These are phyloP conservation scores for Aspergillus caelatus DNA, from an alignment of 2,329 filamentous ascomycete species.

Conservation along the genomic window DNA sequence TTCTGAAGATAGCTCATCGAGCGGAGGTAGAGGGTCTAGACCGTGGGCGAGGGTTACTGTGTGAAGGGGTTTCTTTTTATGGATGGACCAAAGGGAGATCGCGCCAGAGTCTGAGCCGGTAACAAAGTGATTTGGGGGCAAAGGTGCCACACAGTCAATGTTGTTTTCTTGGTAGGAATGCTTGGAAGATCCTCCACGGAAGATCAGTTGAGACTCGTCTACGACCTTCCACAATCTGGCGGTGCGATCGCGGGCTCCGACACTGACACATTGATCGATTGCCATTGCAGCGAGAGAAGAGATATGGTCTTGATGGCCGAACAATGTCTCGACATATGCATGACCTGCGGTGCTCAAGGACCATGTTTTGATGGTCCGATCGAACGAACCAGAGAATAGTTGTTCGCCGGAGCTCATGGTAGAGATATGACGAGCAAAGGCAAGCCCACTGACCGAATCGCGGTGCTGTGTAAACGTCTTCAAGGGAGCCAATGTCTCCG, in stretches of 20 bases:
- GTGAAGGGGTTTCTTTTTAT: constrained; percentile 93
- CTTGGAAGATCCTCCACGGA: constrained; percentile 71
- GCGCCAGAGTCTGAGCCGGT: constrained; percentile 92
- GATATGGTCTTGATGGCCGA: constrained; percentile 92
- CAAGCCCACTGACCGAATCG: constrained; percentile 80
- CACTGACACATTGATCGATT: constrained; percentile 86
- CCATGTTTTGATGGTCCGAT: constrained; percentile 95
- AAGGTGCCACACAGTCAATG: constrained; percentile 87
- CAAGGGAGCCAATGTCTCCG: constrained; percentile 73
- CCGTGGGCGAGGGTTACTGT: constrained; percentile 82
- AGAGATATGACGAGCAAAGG: constrained; percentile 77
- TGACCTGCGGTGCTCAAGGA: constrained; percentile 75
- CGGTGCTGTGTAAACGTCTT: constrained; percentile 90
- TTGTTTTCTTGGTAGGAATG: constrained; percentile 70
- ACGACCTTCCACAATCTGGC: constrained; percentile 94
- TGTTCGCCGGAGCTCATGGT: constrained; percentile 67
- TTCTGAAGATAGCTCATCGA: constrained; percentile 74
- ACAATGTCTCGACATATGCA: constrained; percentile 92
- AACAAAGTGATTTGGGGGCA: constrained; percentile 88
- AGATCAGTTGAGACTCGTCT: constrained; percentile 93
- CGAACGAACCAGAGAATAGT: constrained; percentile 85
- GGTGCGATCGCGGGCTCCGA: constrained; percentile 87
- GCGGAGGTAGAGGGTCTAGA: constrained; percentile 70
- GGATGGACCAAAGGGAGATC: constrained; percentile 81
- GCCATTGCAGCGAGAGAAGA: constrained; percentile 80